Base-by-base conservation (phyloP, 208 protist species). In the Trypanosoma theileri region DNA sequence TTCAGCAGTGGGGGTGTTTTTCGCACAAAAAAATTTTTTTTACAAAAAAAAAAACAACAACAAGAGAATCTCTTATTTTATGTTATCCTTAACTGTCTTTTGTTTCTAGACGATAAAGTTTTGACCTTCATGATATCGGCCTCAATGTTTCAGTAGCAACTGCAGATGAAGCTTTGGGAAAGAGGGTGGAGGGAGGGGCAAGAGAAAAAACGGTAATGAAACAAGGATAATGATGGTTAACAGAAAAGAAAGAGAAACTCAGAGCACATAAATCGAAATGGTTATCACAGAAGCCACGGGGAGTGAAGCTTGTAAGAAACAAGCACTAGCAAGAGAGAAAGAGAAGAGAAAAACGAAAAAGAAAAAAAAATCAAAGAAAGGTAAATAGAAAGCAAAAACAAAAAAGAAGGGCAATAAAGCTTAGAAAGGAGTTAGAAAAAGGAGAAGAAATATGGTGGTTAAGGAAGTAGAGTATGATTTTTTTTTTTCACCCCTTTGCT, bases 1-100 rank as follows among this genome's bases (percentile, higher is more conserved):
- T 59, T 59, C 67, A 72, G 67, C 67, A 72, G 67, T 21, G 66
- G 66, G 64, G 45, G 67, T 28, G 44, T 21, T 28, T 6, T 53
- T 59, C 44, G 59, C 59, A 63, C 22, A 22, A 14, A 63, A 46
- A 52, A 42, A 24, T 66, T 56, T 56, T 45, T 60, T 19, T 45
- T 6, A 35, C 28, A 35, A 35, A 35, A 35, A 35, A 35, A 35
- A 35, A 35, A 35, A 35, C 28, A 35, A 35, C 28, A 35, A 35
- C 28, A 35, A 35, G 28, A 22, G 16, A 63, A 46, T 11, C 31
- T 45, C n/a, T 58, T 58, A 56, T 56, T 45, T 60, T 19, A 1
- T 60, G 16, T 60, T 60, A 21, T 60, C 26, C 8, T 24, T 4
- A 35, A 56, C 2, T 56, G n/a, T 56, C n/a, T 21, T 56, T 56